Evolutionary conservation across 2,329 filamentous ascomycete genomes (phyloP), one percentile per base, ranked within the genome.

Genomic region (Aureobasidium lini): DNA sequence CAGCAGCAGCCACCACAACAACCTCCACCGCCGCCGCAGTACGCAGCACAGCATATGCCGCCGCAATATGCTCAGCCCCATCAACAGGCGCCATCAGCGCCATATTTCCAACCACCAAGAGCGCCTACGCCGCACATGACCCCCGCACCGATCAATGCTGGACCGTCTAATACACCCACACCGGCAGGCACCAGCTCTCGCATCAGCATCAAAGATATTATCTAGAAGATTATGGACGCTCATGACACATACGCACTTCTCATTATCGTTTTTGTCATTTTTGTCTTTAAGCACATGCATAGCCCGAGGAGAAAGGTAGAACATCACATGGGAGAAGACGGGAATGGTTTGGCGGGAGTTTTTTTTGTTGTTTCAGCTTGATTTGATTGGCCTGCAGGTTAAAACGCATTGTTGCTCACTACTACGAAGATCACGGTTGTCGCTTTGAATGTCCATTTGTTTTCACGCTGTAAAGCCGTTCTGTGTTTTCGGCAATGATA

Each of bases 141-240:
- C 49, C 50, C 59, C 2, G 54, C 56, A 6, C 53, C 61, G 31
- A 29, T 9, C 13, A 39, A 46, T 40, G 34, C 43, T 11, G 57
- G 31, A 50, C 23, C 56, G 18, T 32, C 57, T 18, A 39, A 29
- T 28, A 34, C 47, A 10, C 34, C 59, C 4, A 42, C 59, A 48
- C 42, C 49, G n/a, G 49, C 58, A 32, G 31, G 39, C 34, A 47
- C 59, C 10, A 47, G 42, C 15, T 63, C 62, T 47, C 52, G 71
- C 60, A 72, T 72, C 60, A 71, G 69, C 61, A 72, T 72, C 60
- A 66, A 69, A 61, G 70, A 72, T 59, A 72, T 72, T 40, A 72
- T 72, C 63, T 57, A 57, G 48, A 39, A 36, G 36, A 52, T 16
- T 36, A 52, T 29, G 36, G 36, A 52, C 48, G 36, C 36, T 54